Evolutionary conservation across 2,329 filamentous ascomycete genomes (phyloP), one percentile per base, ranked within the genome.

Genomic region (Cladosporium sp.): DNA sequence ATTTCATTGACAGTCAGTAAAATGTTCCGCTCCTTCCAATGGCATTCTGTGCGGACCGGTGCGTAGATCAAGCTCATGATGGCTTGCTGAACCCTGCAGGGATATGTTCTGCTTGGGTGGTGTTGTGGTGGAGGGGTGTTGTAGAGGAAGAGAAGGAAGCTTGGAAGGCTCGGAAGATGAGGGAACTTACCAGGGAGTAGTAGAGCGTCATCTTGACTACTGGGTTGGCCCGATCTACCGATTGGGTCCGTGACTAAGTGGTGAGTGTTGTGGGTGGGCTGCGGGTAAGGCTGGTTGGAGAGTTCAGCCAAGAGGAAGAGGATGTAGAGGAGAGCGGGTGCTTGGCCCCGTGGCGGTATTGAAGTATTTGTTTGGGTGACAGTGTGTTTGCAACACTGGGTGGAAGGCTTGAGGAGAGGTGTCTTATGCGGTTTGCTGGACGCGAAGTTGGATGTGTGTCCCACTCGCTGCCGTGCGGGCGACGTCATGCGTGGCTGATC

Each of bases 181-280:
- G 39, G 34, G 38, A 45, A 79, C 83, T 72, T 80, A 86, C 84
- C 61, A 87, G 77, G 69, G 81, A 86, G 79, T 86, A 87, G 76
- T 88, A 88, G 71, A 88, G 84, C 71, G 85, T 88, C 85, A 88
- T 88, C 65, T 68, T 83, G 76, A 59, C 56, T 59, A 39, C 25
- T 49, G 36, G 17, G 54, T 39, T 47, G 54, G 54, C 54, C 43
- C 54, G 54, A 56, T 56, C 54, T 34, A 56, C 54, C 54, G 54
- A 56, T 56, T 49, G 42, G 42, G 54, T 56, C 42, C 20, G 54
- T 56, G 54, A 38, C 42, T 56, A 49, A 40, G 28, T 28, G 28
- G 40, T 38, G 28, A 47, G 47, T 45, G 36, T 42, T 17, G 34
- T 40, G 34, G 22, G 37, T 34, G 22, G 4, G 43, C 9, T 11